These are phyloP conservation scores for Aspergillus avenaceus DNA, from an alignment of 495 filamentous ascomycete genomes.

Conservation along the genomic window DNA sequence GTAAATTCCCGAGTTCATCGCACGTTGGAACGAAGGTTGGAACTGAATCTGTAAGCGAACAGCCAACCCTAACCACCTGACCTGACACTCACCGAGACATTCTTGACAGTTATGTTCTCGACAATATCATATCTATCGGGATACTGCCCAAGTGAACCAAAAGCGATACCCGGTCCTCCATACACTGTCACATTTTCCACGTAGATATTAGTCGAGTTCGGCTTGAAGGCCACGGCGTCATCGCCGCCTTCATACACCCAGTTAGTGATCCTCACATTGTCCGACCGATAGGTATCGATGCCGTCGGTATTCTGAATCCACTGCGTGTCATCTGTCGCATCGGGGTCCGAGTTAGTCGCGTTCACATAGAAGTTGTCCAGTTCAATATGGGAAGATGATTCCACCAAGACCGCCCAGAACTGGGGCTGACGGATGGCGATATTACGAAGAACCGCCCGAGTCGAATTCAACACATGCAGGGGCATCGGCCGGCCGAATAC, in stretches of 20 bases:
- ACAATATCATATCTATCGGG: constrained; percentile 24
- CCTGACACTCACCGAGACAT: constrained; percentile 6
- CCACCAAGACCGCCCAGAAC: constrained; percentile 42
- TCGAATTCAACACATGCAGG: constrained; percentile 3
- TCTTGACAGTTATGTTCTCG: constrained; percentile 25
- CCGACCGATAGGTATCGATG: constrained; percentile 32
- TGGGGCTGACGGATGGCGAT: constrained; percentile 35
- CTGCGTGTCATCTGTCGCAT: background rate
- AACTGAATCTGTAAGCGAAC: background rate
- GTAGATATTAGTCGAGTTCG: constrained; percentile 36
- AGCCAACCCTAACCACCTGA: background rate
- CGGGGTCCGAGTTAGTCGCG: constrained; percentile 22
- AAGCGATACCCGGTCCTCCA: constrained; percentile 26
- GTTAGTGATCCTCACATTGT: constrained; percentile 26
- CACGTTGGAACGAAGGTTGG: constrained; percentile 1
- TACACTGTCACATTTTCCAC: constrained; percentile 31
- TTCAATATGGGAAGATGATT: constrained; percentile 29
- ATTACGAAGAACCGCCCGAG: background rate
- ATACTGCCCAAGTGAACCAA: constrained; percentile 47
- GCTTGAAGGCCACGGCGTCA: constrained; percentile 34
- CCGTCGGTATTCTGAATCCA: constrained; percentile 40
- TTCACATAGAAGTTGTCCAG: constrained; percentile 43
- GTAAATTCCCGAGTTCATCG: constrained; percentile 2
- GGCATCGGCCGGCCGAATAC: constrained; percentile 40
- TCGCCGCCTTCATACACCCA: constrained; percentile 32